A percentile compares a stretch with the other conserved stretches of the same genome.
These are phyloP conservation scores for Apiotrichum mycotoxinovorans DNA, from an alignment of 1,284 basidiomycete genomes.

Conservation along the genomic window DNA sequence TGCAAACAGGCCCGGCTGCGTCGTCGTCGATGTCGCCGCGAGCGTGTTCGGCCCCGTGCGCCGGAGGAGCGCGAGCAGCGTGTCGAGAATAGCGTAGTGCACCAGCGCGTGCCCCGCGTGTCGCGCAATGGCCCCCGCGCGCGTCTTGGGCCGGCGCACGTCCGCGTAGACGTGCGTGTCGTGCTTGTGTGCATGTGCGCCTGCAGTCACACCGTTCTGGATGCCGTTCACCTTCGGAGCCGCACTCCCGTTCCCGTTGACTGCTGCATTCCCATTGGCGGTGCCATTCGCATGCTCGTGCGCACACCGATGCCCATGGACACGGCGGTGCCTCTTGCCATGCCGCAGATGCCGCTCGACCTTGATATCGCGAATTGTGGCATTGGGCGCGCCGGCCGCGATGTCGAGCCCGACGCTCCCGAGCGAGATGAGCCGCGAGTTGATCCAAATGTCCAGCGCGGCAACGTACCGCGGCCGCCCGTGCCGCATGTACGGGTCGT, in stretches of 20 bases:
- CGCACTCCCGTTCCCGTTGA: background rate
- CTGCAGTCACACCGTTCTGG: background rate
- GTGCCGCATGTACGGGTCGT: conserved; percentile 30
- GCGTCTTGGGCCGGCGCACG: conserved; percentile 15
- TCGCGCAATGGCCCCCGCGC: conserved; percentile 23
- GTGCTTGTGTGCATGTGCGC: background rate
- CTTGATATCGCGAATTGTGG: background rate
- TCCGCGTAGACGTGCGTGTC: background rate
- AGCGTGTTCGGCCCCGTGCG: conserved; percentile 25
- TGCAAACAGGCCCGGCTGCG: background rate
- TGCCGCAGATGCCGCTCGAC: conserved; percentile 3
- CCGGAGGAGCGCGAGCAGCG: conserved; percentile 29
- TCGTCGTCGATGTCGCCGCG: conserved; percentile 1
- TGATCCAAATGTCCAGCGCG: conserved; percentile 33
- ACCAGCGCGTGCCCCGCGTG: conserved; percentile 23
- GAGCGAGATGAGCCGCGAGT: conserved; percentile 39
- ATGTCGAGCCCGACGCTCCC: conserved; percentile 25
- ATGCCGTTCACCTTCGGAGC: background rate
- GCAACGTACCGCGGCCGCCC: conserved; percentile 21
- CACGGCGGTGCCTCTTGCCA: background rate
- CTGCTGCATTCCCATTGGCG: background rate
- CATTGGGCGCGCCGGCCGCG: conserved; percentile 4
- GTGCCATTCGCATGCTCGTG: background rate
- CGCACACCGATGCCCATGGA: background rate
- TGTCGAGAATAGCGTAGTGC: conserved; percentile 34